These are phyloP conservation scores for Rosa persica DNA, from an alignment of 306 rosid species.

Conservation along the genomic window DNA sequence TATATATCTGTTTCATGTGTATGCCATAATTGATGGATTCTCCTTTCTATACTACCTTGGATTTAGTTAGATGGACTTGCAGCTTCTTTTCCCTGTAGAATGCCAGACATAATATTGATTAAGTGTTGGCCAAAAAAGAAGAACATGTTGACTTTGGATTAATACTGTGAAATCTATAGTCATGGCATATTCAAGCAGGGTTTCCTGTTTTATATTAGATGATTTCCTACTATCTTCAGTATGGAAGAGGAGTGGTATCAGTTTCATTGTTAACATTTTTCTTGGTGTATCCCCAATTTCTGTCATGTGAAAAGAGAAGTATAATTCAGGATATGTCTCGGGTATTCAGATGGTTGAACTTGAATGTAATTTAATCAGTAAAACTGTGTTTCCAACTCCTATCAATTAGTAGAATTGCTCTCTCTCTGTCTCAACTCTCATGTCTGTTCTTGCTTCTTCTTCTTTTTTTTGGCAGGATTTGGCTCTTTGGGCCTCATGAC, in stretches of 20 bases:
- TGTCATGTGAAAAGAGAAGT: background rate
- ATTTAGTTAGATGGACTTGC: background rate
- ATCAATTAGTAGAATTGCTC: background rate
- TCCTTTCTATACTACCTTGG: background rate
- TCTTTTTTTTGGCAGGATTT: constrained; percentile 68
- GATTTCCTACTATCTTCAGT: background rate
- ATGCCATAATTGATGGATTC: background rate
- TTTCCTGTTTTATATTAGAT: background rate
- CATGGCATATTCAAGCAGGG: background rate
- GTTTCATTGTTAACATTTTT: background rate
- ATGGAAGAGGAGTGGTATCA: background rate
- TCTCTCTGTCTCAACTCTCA: background rate
- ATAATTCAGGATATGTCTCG: background rate
- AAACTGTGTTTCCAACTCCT: background rate
- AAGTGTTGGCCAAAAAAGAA: background rate
- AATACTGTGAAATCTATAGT: background rate
- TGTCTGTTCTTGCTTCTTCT: constrained; percentile 8
- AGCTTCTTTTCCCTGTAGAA: background rate
- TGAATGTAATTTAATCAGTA: background rate
- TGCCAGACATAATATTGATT: background rate
- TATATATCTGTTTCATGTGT: background rate
- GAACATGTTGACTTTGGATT: background rate
- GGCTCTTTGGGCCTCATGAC: constrained; percentile 97
- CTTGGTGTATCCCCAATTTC: background rate
- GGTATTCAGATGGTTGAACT: background rate